A percentile compares a stretch with the other conserved stretches of the same genome.
phyloP scores from a whole-genome alignment of 257 asterid species.

The Plectranthus barbatus region DNA sequence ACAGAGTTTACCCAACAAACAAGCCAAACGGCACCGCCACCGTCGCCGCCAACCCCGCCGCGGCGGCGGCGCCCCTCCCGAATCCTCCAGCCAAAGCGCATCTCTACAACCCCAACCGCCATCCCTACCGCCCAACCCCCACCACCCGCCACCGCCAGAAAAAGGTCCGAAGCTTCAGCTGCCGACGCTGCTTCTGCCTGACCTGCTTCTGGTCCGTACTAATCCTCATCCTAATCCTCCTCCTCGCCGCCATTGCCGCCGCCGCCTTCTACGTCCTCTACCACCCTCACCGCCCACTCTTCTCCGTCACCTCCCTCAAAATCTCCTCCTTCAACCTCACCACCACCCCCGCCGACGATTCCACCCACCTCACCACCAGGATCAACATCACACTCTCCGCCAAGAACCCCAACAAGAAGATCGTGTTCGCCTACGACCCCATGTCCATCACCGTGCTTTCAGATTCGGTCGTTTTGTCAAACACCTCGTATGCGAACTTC shows the following conservation, averaged over 20 bases:
- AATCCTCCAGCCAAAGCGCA: constrained; percentile 26
- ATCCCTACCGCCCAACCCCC: constrained; percentile 39
- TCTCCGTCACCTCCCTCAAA: constrained; percentile 60
- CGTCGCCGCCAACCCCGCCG: constrained; percentile 2
- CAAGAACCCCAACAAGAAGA: constrained; percentile 52
- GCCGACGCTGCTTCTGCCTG: constrained; percentile 51
- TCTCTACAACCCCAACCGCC: constrained; percentile 39
- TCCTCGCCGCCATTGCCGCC: constrained; percentile 57
- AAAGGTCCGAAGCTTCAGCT: constrained; percentile 19
- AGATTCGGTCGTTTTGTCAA: constrained; percentile 31
- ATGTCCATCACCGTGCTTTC: constrained; percentile 28
- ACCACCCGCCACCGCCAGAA: constrained; percentile 25
- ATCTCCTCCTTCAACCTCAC: constrained; percentile 60
- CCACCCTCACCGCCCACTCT: constrained; percentile 61
- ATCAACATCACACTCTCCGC: constrained; percentile 58
- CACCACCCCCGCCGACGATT: constrained; percentile 57
- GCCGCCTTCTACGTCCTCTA: constrained; percentile 66
- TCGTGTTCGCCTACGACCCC: constrained; percentile 44
- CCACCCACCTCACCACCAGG: constrained; percentile 52
- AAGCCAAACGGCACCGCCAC: constrained; percentile 30
- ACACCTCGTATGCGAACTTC: constrained; percentile 44
- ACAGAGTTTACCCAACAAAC: constrained; percentile 44
- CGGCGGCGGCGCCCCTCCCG: background rate
- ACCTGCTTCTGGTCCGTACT: constrained; percentile 49
- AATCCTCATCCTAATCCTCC: constrained; percentile 32